Evolutionary conservation across 345 rosid species (phyloP).

Genomic region (Citrus medica): DNA sequence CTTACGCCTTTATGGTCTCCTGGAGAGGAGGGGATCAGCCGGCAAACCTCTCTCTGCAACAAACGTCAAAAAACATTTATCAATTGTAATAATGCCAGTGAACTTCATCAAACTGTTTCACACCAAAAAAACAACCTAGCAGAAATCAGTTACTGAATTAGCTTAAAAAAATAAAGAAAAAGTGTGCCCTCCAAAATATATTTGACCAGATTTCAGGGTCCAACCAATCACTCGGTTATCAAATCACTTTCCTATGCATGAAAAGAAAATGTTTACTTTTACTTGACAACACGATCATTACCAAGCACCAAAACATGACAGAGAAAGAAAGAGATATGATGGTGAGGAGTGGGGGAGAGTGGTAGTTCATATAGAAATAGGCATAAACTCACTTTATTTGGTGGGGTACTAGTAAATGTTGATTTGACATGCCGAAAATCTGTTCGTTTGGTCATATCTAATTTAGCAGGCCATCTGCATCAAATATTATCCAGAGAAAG

Average conservation of each 20-base stretch:
- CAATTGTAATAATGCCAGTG: not conserved
- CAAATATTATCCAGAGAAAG: slow-evolving; percentile 21
- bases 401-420: slow-evolving; percentile 67
- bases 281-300: not conserved
- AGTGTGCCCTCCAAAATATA: not conserved
- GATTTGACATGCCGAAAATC: slow-evolving; percentile 80
- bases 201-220: not conserved
- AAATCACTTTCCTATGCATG: not conserved
- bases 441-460: slow-evolving; percentile 93
- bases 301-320: not conserved
- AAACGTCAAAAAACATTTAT: slow-evolving; percentile 13
- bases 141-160: not conserved
- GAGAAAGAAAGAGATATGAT: not conserved
- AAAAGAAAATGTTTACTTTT: not conserved
- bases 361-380: not conserved
- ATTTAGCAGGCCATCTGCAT: slow-evolving; percentile 89
- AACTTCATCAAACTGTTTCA: not conserved
- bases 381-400: slow-evolving; percentile 64
- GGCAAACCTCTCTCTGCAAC: slow-evolving; percentile 94
- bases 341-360: not conserved
- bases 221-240: not conserved
- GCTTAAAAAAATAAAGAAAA: not conserved
- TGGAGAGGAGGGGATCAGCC: slow-evolving; percentile 59
- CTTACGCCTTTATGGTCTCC: slow-evolving; percentile 87
- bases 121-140: not conserved